Base-by-base conservation (phyloP, 1,139 yeast species). In the Candida sp. region DNA sequence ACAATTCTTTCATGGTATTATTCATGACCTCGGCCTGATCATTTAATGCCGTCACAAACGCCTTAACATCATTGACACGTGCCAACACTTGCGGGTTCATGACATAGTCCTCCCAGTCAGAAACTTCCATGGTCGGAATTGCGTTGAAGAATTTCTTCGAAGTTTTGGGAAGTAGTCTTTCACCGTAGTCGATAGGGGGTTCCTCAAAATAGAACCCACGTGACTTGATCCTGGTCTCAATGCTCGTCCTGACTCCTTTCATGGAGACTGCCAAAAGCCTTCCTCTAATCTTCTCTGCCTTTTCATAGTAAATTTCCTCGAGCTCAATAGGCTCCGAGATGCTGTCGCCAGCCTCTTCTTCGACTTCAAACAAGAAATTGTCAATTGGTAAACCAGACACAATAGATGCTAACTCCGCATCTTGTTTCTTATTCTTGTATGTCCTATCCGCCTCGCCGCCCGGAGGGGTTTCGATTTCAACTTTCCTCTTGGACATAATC, bases 231-330 rank as follows among this genome's bases (percentile, higher is more conserved):
- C 70, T 65, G 3, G 66, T 40, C 2, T 54, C 47, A 1, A 72
- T 68, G 1, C 67, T 58, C 31, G 58, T 63, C 5, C 63, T 60
- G 1, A 75, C 80, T 30, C 66, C 69, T 7, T 60, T 59, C 5
- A 78, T 71, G 1, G 88, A 72, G 17, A 80, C 80, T 41, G 69
- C 67, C 32, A 88, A 67, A 7, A 87, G 68, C 11, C 75, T 77
- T 27, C 77, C 72, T 55, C 97, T 78, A 11, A 86, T 62, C 1
- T 63, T 58, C 60, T 90, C 96, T 0, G 97, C 97, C 42, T 73
- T 67, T 1, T 71, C 77, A 63, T 90, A 91, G 60, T 72, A 85
- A 33, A 67, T 60, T 59, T 56, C 65, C 62, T 68, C 82, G 12
- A 30, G 32, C 8, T 32, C 41, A 34, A 52, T 33, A 3, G 45